These are phyloP conservation scores for Thalassiosira hispida DNA, from an alignment of 352 stramenopile species.

Conservation along the genomic window DNA sequence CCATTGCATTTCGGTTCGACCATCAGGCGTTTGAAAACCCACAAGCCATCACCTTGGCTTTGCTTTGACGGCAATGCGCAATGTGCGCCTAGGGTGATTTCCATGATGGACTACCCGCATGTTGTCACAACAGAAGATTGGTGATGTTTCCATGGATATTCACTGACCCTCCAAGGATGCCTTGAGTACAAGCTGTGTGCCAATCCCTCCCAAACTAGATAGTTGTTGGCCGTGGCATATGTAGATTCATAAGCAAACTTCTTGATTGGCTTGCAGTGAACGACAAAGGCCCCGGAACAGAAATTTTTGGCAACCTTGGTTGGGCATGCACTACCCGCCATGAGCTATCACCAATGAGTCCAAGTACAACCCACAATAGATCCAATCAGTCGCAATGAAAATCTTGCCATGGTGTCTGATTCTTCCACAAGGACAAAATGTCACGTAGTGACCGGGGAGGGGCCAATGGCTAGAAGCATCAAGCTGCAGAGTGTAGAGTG, in stretches of 20 bases:
- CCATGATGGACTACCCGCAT: conserved; percentile 4
- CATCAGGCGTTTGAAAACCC: too few relatives aligned
- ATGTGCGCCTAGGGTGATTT: not conserved
- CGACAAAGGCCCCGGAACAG: conserved; percentile 1
- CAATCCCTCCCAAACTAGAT: conserved; percentile 3
- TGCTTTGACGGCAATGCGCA: not conserved
- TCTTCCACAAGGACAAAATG: too few relatives aligned
- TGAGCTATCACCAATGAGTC: not conserved
- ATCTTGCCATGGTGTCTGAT: too few relatives aligned
- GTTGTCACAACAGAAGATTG: too few relatives aligned
- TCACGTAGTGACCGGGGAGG: too few relatives aligned
- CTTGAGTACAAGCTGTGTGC: not conserved
- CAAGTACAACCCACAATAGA: not conserved
- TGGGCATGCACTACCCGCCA: conserved; percentile 15
- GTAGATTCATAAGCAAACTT: too few relatives aligned
- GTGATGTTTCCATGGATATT: too few relatives aligned
- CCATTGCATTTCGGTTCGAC: too few relatives aligned
- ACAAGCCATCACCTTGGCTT: not conserved
- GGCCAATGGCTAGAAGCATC: too few relatives aligned
- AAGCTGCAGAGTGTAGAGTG: too few relatives aligned
- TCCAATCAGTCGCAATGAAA: too few relatives aligned
- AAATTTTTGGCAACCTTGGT: not conserved
- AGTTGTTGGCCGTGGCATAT: conserved; percentile 5
- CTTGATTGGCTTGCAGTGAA: not conserved
- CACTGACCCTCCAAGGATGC: not conserved